Evolutionary conservation across 306 rosid species (phyloP), one percentile per base, ranked within the genome.

Genomic region (Sicyos baderoa): DNA sequence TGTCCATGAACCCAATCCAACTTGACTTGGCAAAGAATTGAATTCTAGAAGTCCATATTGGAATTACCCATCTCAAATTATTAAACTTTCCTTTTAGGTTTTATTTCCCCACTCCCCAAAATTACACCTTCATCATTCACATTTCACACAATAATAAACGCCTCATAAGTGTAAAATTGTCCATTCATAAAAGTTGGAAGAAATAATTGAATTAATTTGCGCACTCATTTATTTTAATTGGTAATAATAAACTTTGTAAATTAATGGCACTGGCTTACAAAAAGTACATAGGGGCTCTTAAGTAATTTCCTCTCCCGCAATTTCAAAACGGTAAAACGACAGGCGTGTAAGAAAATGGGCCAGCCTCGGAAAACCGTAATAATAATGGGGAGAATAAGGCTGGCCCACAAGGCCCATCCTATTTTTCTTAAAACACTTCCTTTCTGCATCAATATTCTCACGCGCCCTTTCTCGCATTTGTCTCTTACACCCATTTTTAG

Each of bases 401-500:
- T 40, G 45, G 45, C 45, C 45, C 45, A 40, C 45, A 0, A 7
- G 45, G 52, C 69, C 69, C 52, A 42, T 63, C 69, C 18, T 18
- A 18, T 63, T 42, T 45, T 19, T 17, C 2, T 25, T 3, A 37
- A 62, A 40, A 37, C 44, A 62, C 14, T 9, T 17, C 14, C 5
- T 1, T 17, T 18, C 3, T 6, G 32, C 4, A 15, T 1, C 4
- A 67, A 22, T 49, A 67, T 23, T 16, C 56, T 15, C 72, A 67
- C 72, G 72, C 72, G 72, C 72, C 3, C 10, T 49, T 15, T 0
- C 57, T 67, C 71, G 55, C 71, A 35, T 17, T 12, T 11, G 55
- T 44, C 11, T 27, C 12, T 8, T 13, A 66, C 17, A n/a, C 6
- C 57, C 45, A 40, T 40, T 40, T 40, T 6, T 40, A 40, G 12